Conservation (phyloP, 371 early-diverging fungal species). For the Syncephalastrum sp. region DNA sequence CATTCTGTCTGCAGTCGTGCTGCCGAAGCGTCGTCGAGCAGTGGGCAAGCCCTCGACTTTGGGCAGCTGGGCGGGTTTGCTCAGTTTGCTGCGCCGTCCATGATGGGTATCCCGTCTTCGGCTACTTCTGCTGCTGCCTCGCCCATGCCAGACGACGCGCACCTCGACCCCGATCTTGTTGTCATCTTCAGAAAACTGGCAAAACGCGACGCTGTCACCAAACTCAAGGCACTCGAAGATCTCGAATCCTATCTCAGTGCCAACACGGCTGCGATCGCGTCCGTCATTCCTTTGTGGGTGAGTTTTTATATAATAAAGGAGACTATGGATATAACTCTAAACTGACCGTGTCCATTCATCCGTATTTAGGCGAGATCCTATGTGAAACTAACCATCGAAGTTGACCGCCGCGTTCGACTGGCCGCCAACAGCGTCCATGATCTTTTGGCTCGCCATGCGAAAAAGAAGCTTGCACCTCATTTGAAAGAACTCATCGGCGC, state of each 20-base stretch:
- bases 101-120: constrained; percentile 15
- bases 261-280: constrained; percentile 28
- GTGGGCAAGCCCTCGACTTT: constrained; percentile 46
- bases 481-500: constrained; percentile 61
- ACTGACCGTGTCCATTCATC: constrained; percentile 6
- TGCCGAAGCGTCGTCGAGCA: constrained; percentile 53
- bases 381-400: constrained; percentile 57
- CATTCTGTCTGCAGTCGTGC: constrained; percentile 56
- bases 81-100: constrained; percentile 49
- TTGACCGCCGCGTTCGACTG: constrained; percentile 63
- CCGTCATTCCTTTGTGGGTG: constrained; percentile 41
- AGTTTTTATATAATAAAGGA: neutral
- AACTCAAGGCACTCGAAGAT: constrained; percentile 70
- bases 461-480: constrained; percentile 61
- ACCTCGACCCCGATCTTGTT: constrained; percentile 52
- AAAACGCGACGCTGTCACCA: constrained; percentile 69
- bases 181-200: constrained; percentile 63
- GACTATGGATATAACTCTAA: no score
- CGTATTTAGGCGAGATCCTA: constrained; percentile 45
- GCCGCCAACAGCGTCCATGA: constrained; percentile 53
- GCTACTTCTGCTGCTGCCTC: constrained; percentile 15
- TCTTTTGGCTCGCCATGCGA: constrained; percentile 50
- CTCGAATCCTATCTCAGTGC: constrained; percentile 50
- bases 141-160: constrained; percentile 21
- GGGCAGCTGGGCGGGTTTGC: constrained; percentile 65